phyloP scores from a whole-genome alignment of 331 rosid species.

The Pyracantha coccinea region DNA sequence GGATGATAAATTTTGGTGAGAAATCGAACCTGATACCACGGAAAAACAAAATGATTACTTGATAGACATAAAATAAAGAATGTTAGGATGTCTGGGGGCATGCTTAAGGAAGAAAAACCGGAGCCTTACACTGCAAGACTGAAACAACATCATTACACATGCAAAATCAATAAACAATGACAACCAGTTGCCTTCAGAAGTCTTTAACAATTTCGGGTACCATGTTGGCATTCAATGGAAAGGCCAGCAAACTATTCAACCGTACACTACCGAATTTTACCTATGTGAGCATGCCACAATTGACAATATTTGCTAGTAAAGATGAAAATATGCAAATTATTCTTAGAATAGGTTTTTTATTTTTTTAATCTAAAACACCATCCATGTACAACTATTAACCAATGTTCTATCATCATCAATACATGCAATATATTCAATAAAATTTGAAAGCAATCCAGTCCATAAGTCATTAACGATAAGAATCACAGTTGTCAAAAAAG shows the following conservation, averaged over 20 bases:
- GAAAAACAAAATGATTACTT: neutral
- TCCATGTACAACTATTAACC: neutral
- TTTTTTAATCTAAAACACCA: neutral
- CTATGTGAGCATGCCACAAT: neutral
- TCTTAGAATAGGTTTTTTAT: neutral
- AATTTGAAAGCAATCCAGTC: neutral
- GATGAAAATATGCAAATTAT: neutral
- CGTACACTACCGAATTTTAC: neutral
- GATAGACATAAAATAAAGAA: neutral
- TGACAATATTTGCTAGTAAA: neutral
- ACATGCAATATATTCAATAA: neutral
- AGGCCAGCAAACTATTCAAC: neutral
- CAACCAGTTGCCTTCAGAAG: neutral
- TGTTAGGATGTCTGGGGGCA: neutral
- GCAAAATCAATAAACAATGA: neutral
- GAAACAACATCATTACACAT: neutral
- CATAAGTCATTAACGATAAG: neutral
- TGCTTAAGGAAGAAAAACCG: neutral
- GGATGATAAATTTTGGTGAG: constrained; percentile 96
- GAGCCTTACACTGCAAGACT: neutral
- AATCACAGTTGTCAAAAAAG: neutral
- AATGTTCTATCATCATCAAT: neutral
- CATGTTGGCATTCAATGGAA: neutral
- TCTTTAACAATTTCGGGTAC: neutral
- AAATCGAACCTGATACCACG: constrained; percentile 69